Percentiles rank a stretch among this genome's conserved stretches.
Conservation (phyloP, 192 early-diverging fungal genomes). For the Coemansia sp. region DNA sequence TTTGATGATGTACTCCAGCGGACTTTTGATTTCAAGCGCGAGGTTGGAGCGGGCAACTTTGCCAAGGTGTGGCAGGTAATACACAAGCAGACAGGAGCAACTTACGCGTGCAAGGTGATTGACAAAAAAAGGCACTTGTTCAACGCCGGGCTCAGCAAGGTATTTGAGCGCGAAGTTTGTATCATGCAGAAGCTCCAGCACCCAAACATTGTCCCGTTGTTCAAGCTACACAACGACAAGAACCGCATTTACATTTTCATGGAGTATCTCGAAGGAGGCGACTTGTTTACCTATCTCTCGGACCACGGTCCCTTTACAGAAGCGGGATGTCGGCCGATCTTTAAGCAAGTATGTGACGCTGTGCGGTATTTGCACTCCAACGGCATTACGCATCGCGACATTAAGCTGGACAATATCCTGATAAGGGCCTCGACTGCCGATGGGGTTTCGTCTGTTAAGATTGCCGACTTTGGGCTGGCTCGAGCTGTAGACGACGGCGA, state of each 20-base stretch:
- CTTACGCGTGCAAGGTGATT: conserved; percentile 54
- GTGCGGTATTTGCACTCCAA: conserved; percentile 74
- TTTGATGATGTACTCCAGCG: conserved; percentile 28
- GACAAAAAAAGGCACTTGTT: conserved; percentile 46
- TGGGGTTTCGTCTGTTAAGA: conserved; percentile 28
- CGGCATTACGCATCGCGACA: conserved; percentile 90
- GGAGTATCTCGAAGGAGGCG: conserved; percentile 52
- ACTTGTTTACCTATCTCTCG: conserved; percentile 45
- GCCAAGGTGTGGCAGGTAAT: conserved; percentile 52
- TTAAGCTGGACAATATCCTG: conserved; percentile 83
- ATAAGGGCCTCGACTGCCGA: conserved; percentile 23
- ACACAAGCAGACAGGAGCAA: conserved; percentile 42
- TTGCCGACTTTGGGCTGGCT: conserved; percentile 72
- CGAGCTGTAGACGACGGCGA: conserved; percentile 45
- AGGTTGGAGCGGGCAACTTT: conserved; percentile 52
- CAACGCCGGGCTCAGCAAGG: conserved; percentile 38
- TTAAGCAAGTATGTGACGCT: conserved; percentile 48
- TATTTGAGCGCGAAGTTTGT: conserved; percentile 49
- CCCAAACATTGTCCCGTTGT: conserved; percentile 42
- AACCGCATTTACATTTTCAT: conserved; percentile 54
- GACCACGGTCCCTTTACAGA: conserved; percentile 42
- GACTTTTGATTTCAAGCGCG: conserved; percentile 51
- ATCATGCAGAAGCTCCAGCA: conserved; percentile 45
- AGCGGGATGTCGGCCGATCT: conserved; percentile 37
- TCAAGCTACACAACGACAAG: conserved; percentile 42